Conservation (phyloP, 345 rosid species). For the Lenwebbia sp. region DNA sequence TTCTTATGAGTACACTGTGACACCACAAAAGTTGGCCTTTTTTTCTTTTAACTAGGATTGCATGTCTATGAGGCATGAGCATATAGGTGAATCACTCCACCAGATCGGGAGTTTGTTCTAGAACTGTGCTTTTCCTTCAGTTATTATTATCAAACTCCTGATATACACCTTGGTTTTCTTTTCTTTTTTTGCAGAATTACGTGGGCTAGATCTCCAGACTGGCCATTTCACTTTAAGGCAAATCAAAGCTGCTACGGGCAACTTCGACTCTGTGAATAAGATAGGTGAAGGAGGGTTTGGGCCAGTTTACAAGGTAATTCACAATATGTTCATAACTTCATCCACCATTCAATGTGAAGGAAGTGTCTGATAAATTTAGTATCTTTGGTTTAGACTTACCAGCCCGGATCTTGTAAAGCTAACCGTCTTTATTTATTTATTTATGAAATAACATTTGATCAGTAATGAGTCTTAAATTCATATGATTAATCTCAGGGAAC, state of each 20-base stretch:
- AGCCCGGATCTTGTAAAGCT: neutral
- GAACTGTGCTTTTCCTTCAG: neutral
- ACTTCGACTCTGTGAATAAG: slow-evolving; percentile 62
- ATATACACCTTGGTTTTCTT: neutral
- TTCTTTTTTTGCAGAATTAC: slow-evolving; percentile 33
- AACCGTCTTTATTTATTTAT: too few species aligned
- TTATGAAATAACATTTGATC: too few species aligned
- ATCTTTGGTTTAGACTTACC: neutral
- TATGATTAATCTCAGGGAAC: slow-evolving; percentile 21
- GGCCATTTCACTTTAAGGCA: slow-evolving; percentile 66
- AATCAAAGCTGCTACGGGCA: slow-evolving; percentile 63
- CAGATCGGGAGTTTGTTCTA: neutral
- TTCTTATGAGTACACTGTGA: neutral
- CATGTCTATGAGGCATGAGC: neutral
- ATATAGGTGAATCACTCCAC: neutral
- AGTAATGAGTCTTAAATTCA: neutral
- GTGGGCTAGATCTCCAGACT: slow-evolving; percentile 60
- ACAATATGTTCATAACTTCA: neutral
- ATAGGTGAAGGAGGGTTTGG: slow-evolving; percentile 92
- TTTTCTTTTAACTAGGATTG: neutral
- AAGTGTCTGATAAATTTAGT: neutral
- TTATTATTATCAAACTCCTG: neutral
- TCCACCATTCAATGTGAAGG: neutral
- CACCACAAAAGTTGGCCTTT: neutral
- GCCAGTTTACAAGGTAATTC: slow-evolving; percentile 76